A percentile compares a stretch with the other conserved stretches of the same genome.
phyloP scores from a whole-genome alignment of 2,329 filamentous ascomycete genomes.

The Aspergillus sojae region DNA sequence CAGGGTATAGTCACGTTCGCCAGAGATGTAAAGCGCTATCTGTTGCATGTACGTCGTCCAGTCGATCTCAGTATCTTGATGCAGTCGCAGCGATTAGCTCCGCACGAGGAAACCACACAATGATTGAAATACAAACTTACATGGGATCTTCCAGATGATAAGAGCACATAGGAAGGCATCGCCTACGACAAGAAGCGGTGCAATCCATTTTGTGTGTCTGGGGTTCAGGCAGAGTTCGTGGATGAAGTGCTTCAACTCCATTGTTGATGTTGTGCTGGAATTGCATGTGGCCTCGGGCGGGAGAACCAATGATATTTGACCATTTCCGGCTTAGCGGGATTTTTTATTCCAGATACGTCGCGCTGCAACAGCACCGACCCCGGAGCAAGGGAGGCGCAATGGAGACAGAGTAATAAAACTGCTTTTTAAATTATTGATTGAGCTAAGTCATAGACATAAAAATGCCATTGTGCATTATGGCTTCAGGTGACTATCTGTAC shows the following conservation, averaged over 20 bases:
- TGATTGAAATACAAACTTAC: conserved; percentile 55
- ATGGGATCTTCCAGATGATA: conserved; percentile 80
- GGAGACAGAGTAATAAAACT: background rate
- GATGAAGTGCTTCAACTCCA: conserved; percentile 37
- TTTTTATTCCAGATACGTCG: background rate
- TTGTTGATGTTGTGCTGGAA: conserved; percentile 19
- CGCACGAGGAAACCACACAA: conserved; percentile 9
- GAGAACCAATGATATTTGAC: conserved; percentile 21
- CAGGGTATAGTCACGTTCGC: conserved; percentile 84
- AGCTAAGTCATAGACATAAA: conserved; percentile 2
- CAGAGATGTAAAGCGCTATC: conserved; percentile 73
- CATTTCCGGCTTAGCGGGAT: conserved; percentile 24
- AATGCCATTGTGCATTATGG: conserved; percentile 4
- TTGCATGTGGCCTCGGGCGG: conserved; percentile 19
- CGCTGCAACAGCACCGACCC: background rate
- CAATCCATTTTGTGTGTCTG: conserved; percentile 63
- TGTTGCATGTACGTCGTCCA: conserved; percentile 98
- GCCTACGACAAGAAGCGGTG: conserved; percentile 66
- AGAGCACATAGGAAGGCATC: conserved; percentile 73
- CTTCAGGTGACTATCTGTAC: conserved; percentile 21
- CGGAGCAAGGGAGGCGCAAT: background rate
- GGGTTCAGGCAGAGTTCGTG: conserved; percentile 55
- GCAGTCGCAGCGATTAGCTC: conserved; percentile 31
- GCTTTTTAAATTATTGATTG: background rate
- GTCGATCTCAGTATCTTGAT: conserved; percentile 91